phyloP scores from a whole-genome alignment of 2,329 filamentous ascomycete species.

The Cyphellophora attinorum region DNA sequence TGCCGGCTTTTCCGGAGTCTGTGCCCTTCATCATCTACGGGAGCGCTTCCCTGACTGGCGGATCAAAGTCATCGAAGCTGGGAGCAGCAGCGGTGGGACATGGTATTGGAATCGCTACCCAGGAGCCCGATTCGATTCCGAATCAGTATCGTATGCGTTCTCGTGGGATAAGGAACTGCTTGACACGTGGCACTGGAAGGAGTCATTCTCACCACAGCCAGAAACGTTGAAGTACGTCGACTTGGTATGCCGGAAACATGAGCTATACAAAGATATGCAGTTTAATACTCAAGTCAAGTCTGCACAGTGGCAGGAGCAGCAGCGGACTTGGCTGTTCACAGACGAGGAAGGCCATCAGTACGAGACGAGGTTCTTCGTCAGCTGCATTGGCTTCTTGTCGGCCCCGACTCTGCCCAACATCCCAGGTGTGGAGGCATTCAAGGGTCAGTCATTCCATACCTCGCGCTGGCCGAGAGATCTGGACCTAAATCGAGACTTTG shows the following conservation, averaged over 20 bases:
- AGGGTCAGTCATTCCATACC: conserved; percentile 19
- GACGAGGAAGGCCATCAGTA: conserved; percentile 8
- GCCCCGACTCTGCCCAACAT: conserved; percentile 18
- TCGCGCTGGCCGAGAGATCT: conserved; percentile 18
- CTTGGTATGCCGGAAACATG: conserved; percentile 28
- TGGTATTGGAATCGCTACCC: conserved; percentile 52
- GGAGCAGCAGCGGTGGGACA: conserved; percentile 21
- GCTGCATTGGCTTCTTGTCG: conserved; percentile 9
- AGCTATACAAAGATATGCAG: conserved; percentile 27
- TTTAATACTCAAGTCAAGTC: conserved; percentile 18
- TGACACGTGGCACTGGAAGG: conserved; percentile 35
- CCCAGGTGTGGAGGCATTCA: conserved; percentile 16
- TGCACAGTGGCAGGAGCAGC: conserved; percentile 8
- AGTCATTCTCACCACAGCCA: conserved; percentile 27
- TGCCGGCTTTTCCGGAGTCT: conserved; percentile 13
- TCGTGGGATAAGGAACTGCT: conserved; percentile 32
- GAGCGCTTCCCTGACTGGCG: conserved; percentile 18
- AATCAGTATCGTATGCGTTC: conserved; percentile 44
- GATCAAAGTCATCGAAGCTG: conserved; percentile 26
- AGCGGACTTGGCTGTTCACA: conserved; percentile 6
- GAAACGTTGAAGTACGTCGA: conserved; percentile 32
- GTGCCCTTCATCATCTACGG: conserved; percentile 20
- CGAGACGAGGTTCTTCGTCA: conserved; percentile 10
- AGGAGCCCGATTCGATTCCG: conserved; percentile 45
- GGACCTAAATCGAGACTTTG: conserved; percentile 5